Evolutionary conservation across 129 eudicot genomes (phyloP), one percentile per base, ranked within the genome.

Genomic region (Erigeron canadensis): DNA sequence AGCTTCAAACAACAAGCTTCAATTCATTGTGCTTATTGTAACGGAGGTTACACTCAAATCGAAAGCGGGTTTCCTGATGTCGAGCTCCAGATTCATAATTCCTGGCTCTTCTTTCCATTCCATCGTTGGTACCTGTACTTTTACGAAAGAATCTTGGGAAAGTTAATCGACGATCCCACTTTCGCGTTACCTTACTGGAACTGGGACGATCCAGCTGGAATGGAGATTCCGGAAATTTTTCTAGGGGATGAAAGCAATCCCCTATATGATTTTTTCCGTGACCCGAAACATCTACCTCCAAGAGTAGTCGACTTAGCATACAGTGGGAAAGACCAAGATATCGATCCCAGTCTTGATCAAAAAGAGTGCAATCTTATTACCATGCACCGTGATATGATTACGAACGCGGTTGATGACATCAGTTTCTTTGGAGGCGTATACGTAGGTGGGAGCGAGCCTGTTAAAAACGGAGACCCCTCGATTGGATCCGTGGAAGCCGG

Each of bases 71-170:
- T 61, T 45, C 83, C 80, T 0, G 53, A 62, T 22, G 57, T 70
- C 0, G 75, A 77, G 51, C 34, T 86, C 1, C 84, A 83, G 44
- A 75, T 83, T 43, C 90, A 86, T 57, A 65, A 43, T 45, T 82
- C 85, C 8, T 86, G 87, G 90, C 70, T 86, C 13, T 86, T 86
- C 40, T 83, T 83, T 5, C 88, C 91, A 0, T 86, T 83, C 9
- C 65, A 84, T 41, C 80, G 88, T 51, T 77, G 64, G 60, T 81
- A 84, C 54, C 56, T 84, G 37, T 77, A 84, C 51, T 84, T 80
- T 57, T 77, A 63, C 62, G 88, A 84, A 62, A 84, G 54, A 63
- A 86, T 83, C 1, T 75, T 83, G 39, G 87, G 91, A 0, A 83
- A 77, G 46, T 71, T 86, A 65, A 84, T 84, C 1, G 43, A 72